Conservation (phyloP, 176 grass and related monocot genomes). For the Rhynchospora pubera region DNA sequence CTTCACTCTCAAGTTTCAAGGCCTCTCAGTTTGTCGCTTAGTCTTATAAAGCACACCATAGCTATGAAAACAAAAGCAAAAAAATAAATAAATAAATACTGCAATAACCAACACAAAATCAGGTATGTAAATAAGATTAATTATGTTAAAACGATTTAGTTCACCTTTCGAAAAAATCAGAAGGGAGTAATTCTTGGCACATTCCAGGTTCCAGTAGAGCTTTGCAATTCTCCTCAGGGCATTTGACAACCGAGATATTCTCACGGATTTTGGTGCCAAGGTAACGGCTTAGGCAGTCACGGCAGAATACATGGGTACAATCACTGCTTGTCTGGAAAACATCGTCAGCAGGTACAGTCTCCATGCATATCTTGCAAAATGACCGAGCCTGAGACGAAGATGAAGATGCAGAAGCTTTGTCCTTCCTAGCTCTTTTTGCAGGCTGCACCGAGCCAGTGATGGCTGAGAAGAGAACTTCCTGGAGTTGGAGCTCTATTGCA, state of each 20-base stretch:
- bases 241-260: slow-evolving; percentile 20
- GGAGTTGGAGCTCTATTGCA: slow-evolving; percentile 48
- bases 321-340: slow-evolving; percentile 10
- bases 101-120: too few relatives aligned
- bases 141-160: neutral
- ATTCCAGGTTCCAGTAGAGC: slow-evolving; percentile 9
- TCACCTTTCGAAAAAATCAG: neutral
- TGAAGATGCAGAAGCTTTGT: neutral
- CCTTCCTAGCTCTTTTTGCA: neutral
- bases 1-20: neutral
- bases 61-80: too few relatives aligned
- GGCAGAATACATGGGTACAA: slow-evolving; percentile 59
- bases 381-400: neutral
- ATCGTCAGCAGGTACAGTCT: slow-evolving; percentile 12
- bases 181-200: slow-evolving; percentile 2
- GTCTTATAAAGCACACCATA: too few relatives aligned
- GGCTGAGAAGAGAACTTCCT: slow-evolving; percentile 47
- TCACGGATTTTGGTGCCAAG: slow-evolving; percentile 42
- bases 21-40: too few relatives aligned
- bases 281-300: slow-evolving; percentile 34
- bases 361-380: slow-evolving; percentile 74
- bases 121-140: too few relatives aligned
- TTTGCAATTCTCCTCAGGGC: slow-evolving; percentile 50
- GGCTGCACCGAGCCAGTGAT: neutral
- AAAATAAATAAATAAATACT: too few relatives aligned